Percentiles rank a stretch among this genome's conserved stretches.
Conservation (phyloP, 768 basidiomycete species). For the Tulasnella calospora region DNA sequence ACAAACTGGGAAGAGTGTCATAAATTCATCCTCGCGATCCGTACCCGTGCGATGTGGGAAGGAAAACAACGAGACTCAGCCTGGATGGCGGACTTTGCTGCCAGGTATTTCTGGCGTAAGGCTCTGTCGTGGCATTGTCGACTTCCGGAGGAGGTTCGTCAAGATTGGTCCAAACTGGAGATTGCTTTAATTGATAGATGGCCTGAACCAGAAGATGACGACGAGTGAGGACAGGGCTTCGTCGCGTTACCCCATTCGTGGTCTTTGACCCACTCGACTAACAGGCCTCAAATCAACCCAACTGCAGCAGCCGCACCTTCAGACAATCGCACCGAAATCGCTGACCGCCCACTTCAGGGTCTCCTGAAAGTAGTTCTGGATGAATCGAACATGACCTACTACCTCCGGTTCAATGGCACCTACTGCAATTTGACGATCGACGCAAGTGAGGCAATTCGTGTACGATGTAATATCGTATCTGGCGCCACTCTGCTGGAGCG, state of each 20-base stretch:
- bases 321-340: background rate
- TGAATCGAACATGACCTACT: background rate
- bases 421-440: background rate
- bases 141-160: background rate
- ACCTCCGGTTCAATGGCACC: background rate
- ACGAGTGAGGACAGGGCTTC: background rate
- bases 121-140: background rate
- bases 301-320: background rate
- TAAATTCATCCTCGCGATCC: background rate
- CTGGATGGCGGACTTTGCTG: conserved; percentile 7
- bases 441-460: background rate
- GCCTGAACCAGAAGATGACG: background rate
- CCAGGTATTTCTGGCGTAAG: background rate
- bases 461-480: background rate
- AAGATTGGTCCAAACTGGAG: background rate
- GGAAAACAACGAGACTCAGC: background rate
- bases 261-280: background rate
- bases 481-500: background rate
- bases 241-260: background rate
- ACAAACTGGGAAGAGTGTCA: background rate
- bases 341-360: background rate
- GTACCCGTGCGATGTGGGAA: background rate
- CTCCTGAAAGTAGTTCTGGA: background rate
- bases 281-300: background rate
- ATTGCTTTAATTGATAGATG: background rate